Base-by-base conservation (phyloP, 139 green algal genomes). In the Helicosporidium sp. region DNA sequence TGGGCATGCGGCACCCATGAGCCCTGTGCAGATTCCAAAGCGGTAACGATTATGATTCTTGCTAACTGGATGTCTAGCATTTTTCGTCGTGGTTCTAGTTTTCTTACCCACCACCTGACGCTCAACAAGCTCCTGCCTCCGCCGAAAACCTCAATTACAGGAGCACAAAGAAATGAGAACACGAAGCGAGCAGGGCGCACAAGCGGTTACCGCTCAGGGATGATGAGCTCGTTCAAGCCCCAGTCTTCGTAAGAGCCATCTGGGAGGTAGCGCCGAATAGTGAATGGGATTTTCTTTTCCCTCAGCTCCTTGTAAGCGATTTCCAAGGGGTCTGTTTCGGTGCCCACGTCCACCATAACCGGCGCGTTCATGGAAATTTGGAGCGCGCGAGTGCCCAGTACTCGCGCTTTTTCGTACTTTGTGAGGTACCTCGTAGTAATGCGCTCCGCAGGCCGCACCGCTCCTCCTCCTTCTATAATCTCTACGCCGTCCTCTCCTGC, bases 211-310 rank as follows among this genome's bases (percentile, higher is more conserved):
- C 50, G 45, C 41, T 96, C 83, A 0, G 69, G 71, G 7, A 92
- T 67, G 37, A 94, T 84, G 26, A 98, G 68, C 64, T 98, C 89
- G 24, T 84, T 55, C 16, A 96, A 65, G 10, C 56, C 58, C 87
- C 89, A 97, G 60, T 98, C 89, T 68, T 98, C 89, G 60, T 85
- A 97, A 41, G 76, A 88, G 40, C 82, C 80, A 55, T 98, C 87
- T 5, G 89, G 89, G 0, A 98, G 71, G 58, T 93, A 96, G 6
- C 89, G 65, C 36, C 89, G 61, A 6, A 98, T 86, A n/a, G 73
- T 96, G 68, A 97, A 98, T 2, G 89, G 89, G 41, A 98, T 91
- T 57, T 93, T 94, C 64, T 85, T 88, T 44, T 93, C 77, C 0
- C 81, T 58, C 54, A 98, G 59, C 69, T 97, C 88, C 60, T 90